Base-by-base conservation (phyloP, 306 rosid species). In the Delonix regia region DNA sequence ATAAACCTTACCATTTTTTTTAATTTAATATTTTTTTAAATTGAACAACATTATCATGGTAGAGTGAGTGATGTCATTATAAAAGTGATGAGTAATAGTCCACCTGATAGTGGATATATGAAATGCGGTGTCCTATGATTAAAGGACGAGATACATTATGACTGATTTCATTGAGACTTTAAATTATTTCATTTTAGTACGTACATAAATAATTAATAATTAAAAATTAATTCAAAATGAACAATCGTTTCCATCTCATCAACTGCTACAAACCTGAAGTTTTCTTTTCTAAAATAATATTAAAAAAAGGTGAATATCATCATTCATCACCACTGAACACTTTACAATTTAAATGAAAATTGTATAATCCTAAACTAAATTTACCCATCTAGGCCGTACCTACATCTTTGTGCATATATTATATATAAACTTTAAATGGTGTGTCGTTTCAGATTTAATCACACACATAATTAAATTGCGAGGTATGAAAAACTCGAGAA, bases 31-130 rank as follows among this genome's bases (percentile, higher is more conserved):
- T 45, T 27, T 1, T 24, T 22, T 10, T 16, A 30, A 6, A 27
- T 63, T 18, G n/a, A 27, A 39, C 9, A 55, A 18, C 69, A 13
- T 21, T n/a, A 25, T 57, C 41, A 42, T 41, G 4, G 27, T 34
- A 49, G 4, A 34, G 73, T 10, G 64, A 76, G 73, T 65, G 73
- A 76, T 76, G 73, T 49, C 65, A 34, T 63, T 49, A 22, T 47
- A 4, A 56, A 55, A 49, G 34, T 48, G 73, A 36, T 34, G 80
- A 51, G 73, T 51, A 39, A 41, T 49, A 36, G 55, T 76, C 55
- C 74, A 49, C 74, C 62, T 25, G 53, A 65, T 64, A 44, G 79
- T 80, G 71, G 70, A 59, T 55, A 73, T 74, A 28, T 44, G 64
- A 21, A 64, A 27, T 66, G 71, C 51, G 74, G 27, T 62, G 21